Evolutionary conservation across 257 asterid species (phyloP).

Genomic region (Nicotiana obtusifolia): DNA sequence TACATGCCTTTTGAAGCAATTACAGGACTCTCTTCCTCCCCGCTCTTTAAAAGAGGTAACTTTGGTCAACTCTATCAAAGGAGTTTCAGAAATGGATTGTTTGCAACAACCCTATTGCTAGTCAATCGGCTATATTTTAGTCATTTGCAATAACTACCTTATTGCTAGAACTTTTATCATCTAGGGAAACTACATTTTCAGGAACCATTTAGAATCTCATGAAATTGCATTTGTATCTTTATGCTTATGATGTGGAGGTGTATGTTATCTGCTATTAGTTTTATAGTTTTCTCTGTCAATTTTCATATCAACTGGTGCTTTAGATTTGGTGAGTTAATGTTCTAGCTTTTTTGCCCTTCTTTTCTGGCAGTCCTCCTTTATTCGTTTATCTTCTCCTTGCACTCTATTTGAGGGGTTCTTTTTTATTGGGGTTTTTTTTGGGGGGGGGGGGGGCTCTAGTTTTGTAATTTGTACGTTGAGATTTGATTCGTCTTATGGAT

Average conservation of each 20-base stretch:
- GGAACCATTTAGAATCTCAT: neutral
- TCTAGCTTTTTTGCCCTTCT: neutral
- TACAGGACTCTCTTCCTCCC: constrained; percentile 97
- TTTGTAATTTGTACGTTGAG: neutral
- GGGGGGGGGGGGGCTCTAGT: neutral
- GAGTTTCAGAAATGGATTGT: neutral
- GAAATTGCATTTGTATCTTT: neutral
- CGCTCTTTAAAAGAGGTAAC: constrained; percentile 82
- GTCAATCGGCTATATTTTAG: neutral
- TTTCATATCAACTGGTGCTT: neutral
- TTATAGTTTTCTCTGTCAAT: neutral
- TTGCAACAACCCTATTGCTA: neutral
- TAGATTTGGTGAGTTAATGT: neutral
- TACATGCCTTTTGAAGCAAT: constrained; percentile 72
- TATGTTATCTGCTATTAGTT: neutral
- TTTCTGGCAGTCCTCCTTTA: neutral
- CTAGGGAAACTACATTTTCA: neutral
- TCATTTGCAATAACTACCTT: neutral
- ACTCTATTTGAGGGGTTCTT: neutral
- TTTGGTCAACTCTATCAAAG: neutral
- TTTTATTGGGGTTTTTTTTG: neutral
- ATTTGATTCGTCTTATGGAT: neutral
- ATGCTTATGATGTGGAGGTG: neutral
- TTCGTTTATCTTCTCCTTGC: neutral
- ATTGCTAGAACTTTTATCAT: neutral